A percentile compares a stretch with the other conserved stretches of the same genome.
Evolutionary conservation across 257 asterid genomes (phyloP).

Genomic region (Gentiana dahurica): DNA sequence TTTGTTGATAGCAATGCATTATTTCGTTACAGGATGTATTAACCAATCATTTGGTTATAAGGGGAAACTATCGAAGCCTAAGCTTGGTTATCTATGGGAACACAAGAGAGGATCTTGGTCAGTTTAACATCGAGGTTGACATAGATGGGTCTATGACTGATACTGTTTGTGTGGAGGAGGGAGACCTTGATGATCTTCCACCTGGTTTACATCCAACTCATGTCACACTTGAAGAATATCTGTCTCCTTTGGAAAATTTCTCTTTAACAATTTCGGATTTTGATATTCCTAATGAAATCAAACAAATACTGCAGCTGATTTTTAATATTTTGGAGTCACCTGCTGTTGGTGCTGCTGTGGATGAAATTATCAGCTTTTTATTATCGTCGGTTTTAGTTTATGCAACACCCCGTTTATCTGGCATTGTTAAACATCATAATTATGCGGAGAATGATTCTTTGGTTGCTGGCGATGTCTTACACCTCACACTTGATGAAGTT

Average conservation of each 20-base stretch:
- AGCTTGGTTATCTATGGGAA: constrained; percentile 96
- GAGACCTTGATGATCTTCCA: constrained; percentile 90
- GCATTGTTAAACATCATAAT: constrained; percentile 20
- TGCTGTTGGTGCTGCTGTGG: constrained; percentile 38
- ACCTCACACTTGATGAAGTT: constrained; percentile 41
- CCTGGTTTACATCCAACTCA: constrained; percentile 65
- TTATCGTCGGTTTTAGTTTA: constrained; percentile 48
- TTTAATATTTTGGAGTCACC: constrained; percentile 45
- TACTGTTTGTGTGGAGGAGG: constrained; percentile 62
- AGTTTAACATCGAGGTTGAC: constrained; percentile 88
- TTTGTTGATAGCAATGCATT: constrained; percentile 13
- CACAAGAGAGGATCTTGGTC: constrained; percentile 92
- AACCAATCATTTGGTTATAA: constrained; percentile 86
- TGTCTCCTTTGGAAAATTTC: constrained; percentile 48
- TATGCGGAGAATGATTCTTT: constrained; percentile 20
- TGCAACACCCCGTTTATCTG: constrained; percentile 27
- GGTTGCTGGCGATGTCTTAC: constrained; percentile 21
- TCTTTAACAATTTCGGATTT: constrained; percentile 30
- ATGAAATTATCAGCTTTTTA: constrained; percentile 41
- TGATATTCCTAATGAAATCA: constrained; percentile 55
- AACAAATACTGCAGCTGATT: constrained; percentile 41
- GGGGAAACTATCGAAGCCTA: constrained; percentile 96
- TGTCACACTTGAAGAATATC: constrained; percentile 54
- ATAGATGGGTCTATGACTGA: constrained; percentile 72
- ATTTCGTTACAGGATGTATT: constrained; percentile 59